A percentile compares a stretch with the other conserved stretches of the same genome.
These are phyloP conservation scores for Hanseniaspora lindneri DNA, from an alignment of 805 yeast genomes.

Conservation along the genomic window DNA sequence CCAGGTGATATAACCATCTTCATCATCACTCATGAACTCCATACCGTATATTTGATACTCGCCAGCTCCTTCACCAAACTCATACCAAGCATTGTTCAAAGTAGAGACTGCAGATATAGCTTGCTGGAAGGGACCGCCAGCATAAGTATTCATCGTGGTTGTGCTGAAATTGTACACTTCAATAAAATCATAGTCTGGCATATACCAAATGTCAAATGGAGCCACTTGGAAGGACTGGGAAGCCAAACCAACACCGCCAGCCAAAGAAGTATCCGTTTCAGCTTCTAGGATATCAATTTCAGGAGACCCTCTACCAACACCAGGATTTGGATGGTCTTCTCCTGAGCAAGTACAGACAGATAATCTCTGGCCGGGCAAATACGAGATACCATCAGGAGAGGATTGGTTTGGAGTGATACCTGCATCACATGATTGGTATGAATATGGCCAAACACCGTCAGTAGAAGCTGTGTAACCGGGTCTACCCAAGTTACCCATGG, in stretches of 20 bases:
- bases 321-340: conserved; percentile 78
- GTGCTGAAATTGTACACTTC: conserved; percentile 57
- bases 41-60: conserved; percentile 63
- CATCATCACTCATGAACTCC: conserved; percentile 64
- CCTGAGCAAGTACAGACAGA: conserved; percentile 68
- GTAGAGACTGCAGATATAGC: conserved; percentile 78
- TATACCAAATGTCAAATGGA: conserved; percentile 89
- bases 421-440: conserved; percentile 77
- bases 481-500: conserved; percentile 84
- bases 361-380: conserved; percentile 72
- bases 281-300: conserved; percentile 90
- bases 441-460: conserved; percentile 92
- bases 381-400: conserved; percentile 77
- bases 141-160: conserved; percentile 73
- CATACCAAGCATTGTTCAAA: conserved; percentile 73
- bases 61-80: conserved; percentile 41
- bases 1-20: conserved; percentile 72
- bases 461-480: conserved; percentile 82
- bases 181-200: conserved; percentile 73
- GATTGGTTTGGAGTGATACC: conserved; percentile 94
- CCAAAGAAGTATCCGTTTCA: conserved; percentile 44
- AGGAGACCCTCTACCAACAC: conserved; percentile 88
- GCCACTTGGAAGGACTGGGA: conserved; percentile 91
- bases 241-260: conserved; percentile 53
- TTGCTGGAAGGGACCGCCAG: conserved; percentile 91